phyloP scores from a whole-genome alignment of 2,329 filamentous ascomycete genomes.

The Aureobasidium sp. region DNA sequence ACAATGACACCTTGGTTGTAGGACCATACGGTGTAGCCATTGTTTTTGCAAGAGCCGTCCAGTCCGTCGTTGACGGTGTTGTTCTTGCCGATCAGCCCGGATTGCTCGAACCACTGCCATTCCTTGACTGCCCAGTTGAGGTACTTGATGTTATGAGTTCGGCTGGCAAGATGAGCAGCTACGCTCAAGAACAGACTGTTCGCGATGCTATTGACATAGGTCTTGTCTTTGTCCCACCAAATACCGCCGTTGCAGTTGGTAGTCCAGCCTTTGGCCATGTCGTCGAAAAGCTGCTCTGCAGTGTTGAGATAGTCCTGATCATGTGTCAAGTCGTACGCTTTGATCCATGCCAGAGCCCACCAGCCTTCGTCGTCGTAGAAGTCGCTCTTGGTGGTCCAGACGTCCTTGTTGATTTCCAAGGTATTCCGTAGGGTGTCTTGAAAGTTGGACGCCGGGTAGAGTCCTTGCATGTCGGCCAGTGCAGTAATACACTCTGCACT shows the following conservation, averaged over 20 bases:
- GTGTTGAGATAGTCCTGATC: slow-evolving; percentile 39
- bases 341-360: slow-evolving; percentile 49
- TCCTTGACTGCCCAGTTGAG: slow-evolving; percentile 40
- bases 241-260: slow-evolving; percentile 40
- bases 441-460: slow-evolving; percentile 30
- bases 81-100: slow-evolving; percentile 42
- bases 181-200: slow-evolving; percentile 50
- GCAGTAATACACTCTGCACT: slow-evolving; percentile 59
- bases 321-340: slow-evolving; percentile 44
- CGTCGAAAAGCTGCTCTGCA: slow-evolving; percentile 42
- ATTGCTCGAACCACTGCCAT: slow-evolving; percentile 45
- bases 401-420: slow-evolving; percentile 23
- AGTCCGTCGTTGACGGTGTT: slow-evolving; percentile 49
- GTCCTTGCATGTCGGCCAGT: slow-evolving; percentile 47
- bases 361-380: slow-evolving; percentile 48
- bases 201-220: slow-evolving; percentile 44
- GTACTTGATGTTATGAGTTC: slow-evolving; percentile 33
- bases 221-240: slow-evolving; percentile 39
- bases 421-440: slow-evolving; percentile 40
- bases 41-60: slow-evolving; percentile 39
- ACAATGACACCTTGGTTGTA: slow-evolving; percentile 58
- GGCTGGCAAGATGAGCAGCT: slow-evolving; percentile 48
- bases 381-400: slow-evolving; percentile 25
- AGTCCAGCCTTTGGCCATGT: slow-evolving; percentile 36
- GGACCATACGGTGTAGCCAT: slow-evolving; percentile 37